Base-by-base conservation (phyloP, 163 green algal species). In the Chlorella variabilis region DNA sequence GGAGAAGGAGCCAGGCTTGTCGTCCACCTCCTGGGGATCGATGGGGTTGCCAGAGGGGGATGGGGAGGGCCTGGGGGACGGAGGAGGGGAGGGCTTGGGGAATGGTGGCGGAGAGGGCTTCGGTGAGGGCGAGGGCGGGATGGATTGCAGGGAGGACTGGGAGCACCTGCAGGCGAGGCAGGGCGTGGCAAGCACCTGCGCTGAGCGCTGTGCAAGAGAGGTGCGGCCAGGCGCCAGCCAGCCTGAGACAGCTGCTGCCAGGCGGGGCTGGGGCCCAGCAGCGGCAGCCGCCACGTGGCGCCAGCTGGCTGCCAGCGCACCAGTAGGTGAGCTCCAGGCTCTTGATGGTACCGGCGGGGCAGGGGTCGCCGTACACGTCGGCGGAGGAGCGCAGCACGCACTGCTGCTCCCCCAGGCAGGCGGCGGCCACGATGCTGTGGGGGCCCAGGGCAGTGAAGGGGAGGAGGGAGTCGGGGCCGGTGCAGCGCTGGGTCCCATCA, bases 361-460 rank as follows among this genome's bases (percentile, higher is more conserved):
- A 78, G 21, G 71, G 71, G 25, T 67, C 36, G 11, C 71, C 71
- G 51, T 65, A 78, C 49, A 78, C 49, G 4, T 78, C 71, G 1
- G 36, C 3, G 3, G 49, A 68, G 25, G 71, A 48, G 8, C 49
- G 71, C 71, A 78, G n/a, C 49, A 78, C 21, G 49, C 71, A 78
- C 5, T 9, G 20, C 5, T 27, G 36, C 71, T 67, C 21, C n/a
- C 71, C 71, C 33, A 78, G 25, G 71, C 71, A 78, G 9, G 71
- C 49, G 13, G 49, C 33, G 0, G 49, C 33, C 33, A 66, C 34
- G 7, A 78, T 29, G 33, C 71, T 78, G 71, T 45, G 33, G 11
- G 45, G 25, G 25, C 39, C 17, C 39, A 34, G 3, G 48, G 29
- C 42, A 76, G 9, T 25, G 20, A 21, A 25, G 25, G 39, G 1